Base-by-base conservation (phyloP, 1,284 basidiomycete genomes). In the Ganoderma resinaceum region DNA sequence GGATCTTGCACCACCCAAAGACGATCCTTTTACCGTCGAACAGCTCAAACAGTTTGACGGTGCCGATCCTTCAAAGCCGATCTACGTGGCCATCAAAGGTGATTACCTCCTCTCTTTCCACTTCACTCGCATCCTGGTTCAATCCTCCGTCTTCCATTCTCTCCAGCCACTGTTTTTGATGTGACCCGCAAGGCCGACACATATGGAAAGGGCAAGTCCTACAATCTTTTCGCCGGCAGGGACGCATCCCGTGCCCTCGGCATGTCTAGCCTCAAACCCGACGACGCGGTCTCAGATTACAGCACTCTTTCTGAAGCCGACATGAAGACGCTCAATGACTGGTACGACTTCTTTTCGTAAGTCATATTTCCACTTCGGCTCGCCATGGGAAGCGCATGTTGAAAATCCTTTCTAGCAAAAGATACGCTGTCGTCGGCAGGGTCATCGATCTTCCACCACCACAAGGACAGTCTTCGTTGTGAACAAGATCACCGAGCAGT, bases 21-120 rank as follows among this genome's bases (percentile, higher is more conserved):
- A 93, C 74, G 90, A 94, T 77, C 90, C 91, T 0, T 91, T 89
- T 81, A 94, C 91, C 0, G 82, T 86, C 26, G 88, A 88, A 68
- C 82, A 93, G 75, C 84, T 97, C 70, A 89, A 84, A 66, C 75
- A 85, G 75, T 96, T 83, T 77, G 88, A 96, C 79, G 95, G 95
- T 12, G 82, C 85, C 0, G 86, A 90, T 68, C 74, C 83, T 0
- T 75, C 78, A 46, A 89, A 89, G 76, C 93, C 93, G 0, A 93
- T 97, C 65, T 95, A 94, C 73, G 93, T 97, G 43, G 90, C 93
- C 58, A 95, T 97, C 79, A 97, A 96, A 84, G 94, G 94, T 91
- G 67, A 43, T 81, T 74, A 26, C 43, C 53, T 52, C 11, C 61
- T 20, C 67, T 26, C 61, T n/a, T 60, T 35, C 14, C 61, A 26